Conservation (phyloP, 352 stramenopile genomes). For the Peronospora belbahrii region DNA sequence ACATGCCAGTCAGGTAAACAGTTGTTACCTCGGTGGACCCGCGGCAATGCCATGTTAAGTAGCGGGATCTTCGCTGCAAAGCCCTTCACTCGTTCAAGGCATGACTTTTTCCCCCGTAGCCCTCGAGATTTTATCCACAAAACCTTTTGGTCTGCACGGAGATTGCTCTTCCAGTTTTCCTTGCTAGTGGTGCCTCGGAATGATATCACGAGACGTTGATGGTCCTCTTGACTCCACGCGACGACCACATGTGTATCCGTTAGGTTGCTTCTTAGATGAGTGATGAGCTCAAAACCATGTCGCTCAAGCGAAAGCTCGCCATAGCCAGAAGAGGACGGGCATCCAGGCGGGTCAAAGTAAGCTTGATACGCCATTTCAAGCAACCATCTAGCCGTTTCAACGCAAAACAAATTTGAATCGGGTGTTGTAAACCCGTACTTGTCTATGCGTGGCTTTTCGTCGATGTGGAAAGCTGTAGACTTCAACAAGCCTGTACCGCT, state of each 20-base stretch:
- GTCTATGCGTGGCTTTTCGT: conserved; percentile 54
- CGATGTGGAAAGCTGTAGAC: conserved; percentile 67
- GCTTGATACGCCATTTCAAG: conserved; percentile 80
- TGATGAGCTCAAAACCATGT: conserved; percentile 81
- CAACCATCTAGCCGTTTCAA: conserved; percentile 77
- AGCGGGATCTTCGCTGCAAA: conserved; percentile 68
- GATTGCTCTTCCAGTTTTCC: conserved; percentile 85
- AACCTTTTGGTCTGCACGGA: conserved; percentile 73
- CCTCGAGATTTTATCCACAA: conserved; percentile 71
- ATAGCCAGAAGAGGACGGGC: conserved; percentile 67
- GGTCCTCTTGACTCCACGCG: conserved; percentile 39
- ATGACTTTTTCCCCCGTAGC: conserved; percentile 43
- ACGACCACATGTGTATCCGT: conserved; percentile 77
- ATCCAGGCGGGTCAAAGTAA: conserved; percentile 80
- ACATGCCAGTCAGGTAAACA: not conserved
- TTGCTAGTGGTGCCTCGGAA: conserved; percentile 84
- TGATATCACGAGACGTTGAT: conserved; percentile 71
- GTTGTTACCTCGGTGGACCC: conserved; percentile 69
- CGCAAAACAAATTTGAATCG: conserved; percentile 78
- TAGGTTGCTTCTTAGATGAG: conserved; percentile 55
- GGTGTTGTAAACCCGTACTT: conserved; percentile 55
- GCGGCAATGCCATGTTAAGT: conserved; percentile 77
- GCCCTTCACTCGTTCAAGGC: conserved; percentile 50
- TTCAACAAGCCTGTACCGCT: conserved; percentile 40
- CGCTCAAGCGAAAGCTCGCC: conserved; percentile 60